phyloP scores from a whole-genome alignment of 2,329 filamentous ascomycete species.

The Sporothrix pseudoabietina region DNA sequence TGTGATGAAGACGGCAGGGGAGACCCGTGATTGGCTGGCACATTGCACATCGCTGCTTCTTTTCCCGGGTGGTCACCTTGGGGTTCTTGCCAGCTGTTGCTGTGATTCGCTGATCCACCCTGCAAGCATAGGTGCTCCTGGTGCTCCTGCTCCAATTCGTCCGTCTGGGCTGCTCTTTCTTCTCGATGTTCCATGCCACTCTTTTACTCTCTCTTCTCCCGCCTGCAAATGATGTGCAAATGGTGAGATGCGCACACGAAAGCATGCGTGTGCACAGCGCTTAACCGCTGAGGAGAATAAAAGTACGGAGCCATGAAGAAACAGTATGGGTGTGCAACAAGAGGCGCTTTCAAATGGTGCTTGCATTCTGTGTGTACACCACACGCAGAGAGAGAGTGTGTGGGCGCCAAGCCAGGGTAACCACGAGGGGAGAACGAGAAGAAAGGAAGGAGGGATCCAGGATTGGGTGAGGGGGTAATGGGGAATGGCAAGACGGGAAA shows the following conservation, averaged over 20 bases:
- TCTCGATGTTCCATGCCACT: background rate
- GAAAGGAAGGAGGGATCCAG: slow-evolving; percentile 8
- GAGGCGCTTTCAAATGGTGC: background rate
- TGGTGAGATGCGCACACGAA: background rate
- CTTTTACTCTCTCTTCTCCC: background rate
- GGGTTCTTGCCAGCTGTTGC: background rate
- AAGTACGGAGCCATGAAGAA: background rate
- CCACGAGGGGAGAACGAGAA: background rate
- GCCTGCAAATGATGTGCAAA: background rate
- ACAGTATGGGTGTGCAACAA: background rate
- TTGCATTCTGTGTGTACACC: background rate
- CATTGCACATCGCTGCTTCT: slow-evolving; percentile 22
- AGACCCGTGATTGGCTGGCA: slow-evolving; percentile 30
- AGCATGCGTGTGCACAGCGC: background rate
- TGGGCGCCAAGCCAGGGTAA: slow-evolving; percentile 24
- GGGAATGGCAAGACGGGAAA: background rate
- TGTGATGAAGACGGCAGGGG: slow-evolving; percentile 29
- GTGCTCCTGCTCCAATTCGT: background rate
- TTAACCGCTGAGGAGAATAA: background rate
- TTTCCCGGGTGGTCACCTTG: background rate
- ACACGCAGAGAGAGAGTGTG: slow-evolving; percentile 12
- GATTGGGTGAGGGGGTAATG: background rate
- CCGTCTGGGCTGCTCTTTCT: background rate
- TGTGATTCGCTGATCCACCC: background rate
- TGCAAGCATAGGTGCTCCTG: background rate